Base-by-base conservation (phyloP, 306 rosid genomes). In the Hippophae tibetana region DNA sequence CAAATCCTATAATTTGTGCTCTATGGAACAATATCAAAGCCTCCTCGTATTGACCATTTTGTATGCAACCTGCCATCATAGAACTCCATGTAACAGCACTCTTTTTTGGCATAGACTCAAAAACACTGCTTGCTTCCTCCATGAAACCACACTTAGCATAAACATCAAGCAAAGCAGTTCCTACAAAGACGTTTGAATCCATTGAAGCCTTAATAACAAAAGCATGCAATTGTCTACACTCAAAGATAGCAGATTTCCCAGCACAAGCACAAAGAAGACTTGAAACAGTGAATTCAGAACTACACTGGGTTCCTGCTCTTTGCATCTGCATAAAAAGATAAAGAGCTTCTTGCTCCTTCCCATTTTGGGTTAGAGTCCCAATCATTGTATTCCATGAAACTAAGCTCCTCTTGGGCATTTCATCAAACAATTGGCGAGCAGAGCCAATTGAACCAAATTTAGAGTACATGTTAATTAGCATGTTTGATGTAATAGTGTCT, bases 51-150 rank as follows among this genome's bases (percentile, higher is more conserved):
- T 70, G 64, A 67, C 74, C 89, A 74, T 81, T 85, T 61, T 83
- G 96, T 52, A 79, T 92, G 26, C 68, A 83, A 40, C 98, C 93
- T 0, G 96, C 81, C 52, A 72, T 67, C 86, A 87, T 81, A 12
- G 98, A 92, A 82, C 92, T 87, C 98, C 98, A 92, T 0, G 95
- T 92, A 47, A 92, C 96, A 46, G 54, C 76, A 71, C 57, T 87
- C 56, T 67, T 82, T 66, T 85, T 83, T 0, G 86, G 81, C 89
- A 90, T 83, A 52, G 76, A 72, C 72, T 75, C 75, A 55, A 87
- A 87, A 23, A 92, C 77, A 66, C 13, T 31, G 58, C 63, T 58
- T 6, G 98, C 92, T 47, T 83, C 84, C 69, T 75, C 70, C 57
- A 83, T 71, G 47, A 65, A 78, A 72, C 82, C 83, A 72, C 86